Percentiles rank a stretch among this genome's conserved stretches.
phyloP scores from a whole-genome alignment of 1,284 basidiomycete genomes.

The Butyriboletus regius region DNA sequence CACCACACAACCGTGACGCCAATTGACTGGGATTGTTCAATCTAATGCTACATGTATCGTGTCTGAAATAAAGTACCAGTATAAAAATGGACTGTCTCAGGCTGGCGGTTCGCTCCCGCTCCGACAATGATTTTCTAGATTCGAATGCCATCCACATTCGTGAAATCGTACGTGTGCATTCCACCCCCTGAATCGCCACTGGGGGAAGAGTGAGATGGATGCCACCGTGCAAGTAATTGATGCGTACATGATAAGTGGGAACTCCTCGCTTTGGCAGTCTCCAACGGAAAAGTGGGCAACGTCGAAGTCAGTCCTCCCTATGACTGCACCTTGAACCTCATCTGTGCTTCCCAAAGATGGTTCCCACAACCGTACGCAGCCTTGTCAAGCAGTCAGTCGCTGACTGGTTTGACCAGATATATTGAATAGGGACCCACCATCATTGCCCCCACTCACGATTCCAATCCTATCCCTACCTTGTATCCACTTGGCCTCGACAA shows the following conservation, averaged over 20 bases:
- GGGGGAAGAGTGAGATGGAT: constrained; percentile 8
- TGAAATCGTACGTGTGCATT: constrained; percentile 28
- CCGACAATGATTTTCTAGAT: constrained; percentile 10
- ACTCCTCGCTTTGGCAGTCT: constrained; percentile 45
- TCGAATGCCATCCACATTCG: constrained; percentile 19
- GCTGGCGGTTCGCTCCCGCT: background rate
- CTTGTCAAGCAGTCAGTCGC: constrained; percentile 32
- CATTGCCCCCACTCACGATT: constrained; percentile 55
- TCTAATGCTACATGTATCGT: constrained; percentile 1
- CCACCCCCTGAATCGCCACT: constrained; percentile 31
- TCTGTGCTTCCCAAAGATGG: constrained; percentile 37
- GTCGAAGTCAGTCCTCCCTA: constrained; percentile 51
- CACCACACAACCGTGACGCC: background rate
- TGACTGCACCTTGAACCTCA: constrained; percentile 39
- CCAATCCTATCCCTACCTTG: constrained; percentile 39
- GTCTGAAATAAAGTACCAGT: constrained; percentile 1
- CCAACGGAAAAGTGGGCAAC: constrained; percentile 56
- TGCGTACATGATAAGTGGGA: constrained; percentile 56
- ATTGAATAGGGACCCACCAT: constrained; percentile 41
- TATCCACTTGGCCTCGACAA: constrained; percentile 54
- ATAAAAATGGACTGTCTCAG: constrained; percentile 7
- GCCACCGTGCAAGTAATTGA: background rate
- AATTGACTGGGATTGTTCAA: background rate
- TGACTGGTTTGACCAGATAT: background rate
- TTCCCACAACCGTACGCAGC: constrained; percentile 63